phyloP scores from a whole-genome alignment of 805 yeast genomes.

The Ascoidea asiatica region DNA sequence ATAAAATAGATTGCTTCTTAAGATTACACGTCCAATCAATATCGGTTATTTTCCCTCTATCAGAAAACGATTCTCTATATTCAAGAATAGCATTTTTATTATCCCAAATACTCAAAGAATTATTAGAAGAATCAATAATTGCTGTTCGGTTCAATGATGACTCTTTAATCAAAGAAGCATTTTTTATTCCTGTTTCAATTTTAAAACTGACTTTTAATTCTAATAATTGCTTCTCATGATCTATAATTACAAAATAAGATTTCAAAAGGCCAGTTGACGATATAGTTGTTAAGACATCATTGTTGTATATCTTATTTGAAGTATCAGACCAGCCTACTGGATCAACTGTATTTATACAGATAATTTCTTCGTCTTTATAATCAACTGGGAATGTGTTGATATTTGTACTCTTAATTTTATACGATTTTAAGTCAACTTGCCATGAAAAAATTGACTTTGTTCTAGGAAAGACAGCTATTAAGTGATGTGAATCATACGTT shows the following conservation, averaged over 20 bases:
- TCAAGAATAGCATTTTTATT: constrained; percentile 53
- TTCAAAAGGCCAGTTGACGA: constrained; percentile 35
- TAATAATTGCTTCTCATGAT: constrained; percentile 16
- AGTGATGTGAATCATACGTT: constrained; percentile 23
- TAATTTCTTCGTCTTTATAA: constrained; percentile 20
- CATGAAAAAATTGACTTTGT: constrained; percentile 25
- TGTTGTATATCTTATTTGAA: constrained; percentile 18
- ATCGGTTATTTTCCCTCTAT: constrained; percentile 36
- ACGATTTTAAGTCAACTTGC: constrained; percentile 18
- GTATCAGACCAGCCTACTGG: constrained; percentile 46
- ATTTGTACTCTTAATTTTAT: constrained; percentile 17
- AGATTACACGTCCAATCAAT: constrained; percentile 79
- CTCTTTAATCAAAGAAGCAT: constrained; percentile 47
- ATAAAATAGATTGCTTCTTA: constrained; percentile 54
- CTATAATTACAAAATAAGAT: constrained; percentile 30
- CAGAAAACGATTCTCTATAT: constrained; percentile 31
- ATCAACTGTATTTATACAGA: constrained; percentile 44
- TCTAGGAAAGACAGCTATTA: constrained; percentile 35
- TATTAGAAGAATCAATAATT: constrained; percentile 42
- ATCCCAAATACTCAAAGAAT: constrained; percentile 67
- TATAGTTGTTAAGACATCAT: constrained; percentile 45
- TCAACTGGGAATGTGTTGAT: constrained; percentile 25
- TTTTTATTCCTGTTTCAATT: constrained; percentile 40
- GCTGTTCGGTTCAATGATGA: constrained; percentile 71
- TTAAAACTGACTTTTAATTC: constrained; percentile 39